Evolutionary conservation across 306 rosid genomes (phyloP).

Genomic region (Adenanthera pavonina): DNA sequence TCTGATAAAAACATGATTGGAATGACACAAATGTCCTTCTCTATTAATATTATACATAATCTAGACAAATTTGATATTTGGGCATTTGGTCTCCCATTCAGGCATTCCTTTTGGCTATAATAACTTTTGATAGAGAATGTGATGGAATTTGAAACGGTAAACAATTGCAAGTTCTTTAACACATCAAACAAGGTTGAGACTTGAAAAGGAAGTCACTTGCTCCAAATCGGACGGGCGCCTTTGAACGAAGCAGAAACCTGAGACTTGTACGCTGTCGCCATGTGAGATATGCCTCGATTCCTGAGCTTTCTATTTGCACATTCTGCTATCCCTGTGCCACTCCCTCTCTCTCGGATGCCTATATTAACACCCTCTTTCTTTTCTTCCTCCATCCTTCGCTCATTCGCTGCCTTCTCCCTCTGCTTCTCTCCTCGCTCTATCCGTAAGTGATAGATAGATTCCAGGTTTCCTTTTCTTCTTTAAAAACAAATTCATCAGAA

Average conservation of each 20-base stretch:
- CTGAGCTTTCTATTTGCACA: slow-evolving; percentile 56
- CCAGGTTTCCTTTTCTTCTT: slow-evolving; percentile 27
- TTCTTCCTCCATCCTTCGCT: slow-evolving; percentile 52
- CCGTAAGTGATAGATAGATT: slow-evolving; percentile 30
- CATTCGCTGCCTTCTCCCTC: slow-evolving; percentile 48
- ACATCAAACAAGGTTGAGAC: too few species aligned
- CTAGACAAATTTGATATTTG: too few species aligned
- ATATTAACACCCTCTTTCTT: slow-evolving; percentile 34
- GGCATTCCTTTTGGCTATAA: too few species aligned
- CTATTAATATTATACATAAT: too few species aligned
- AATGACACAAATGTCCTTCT: too few species aligned
- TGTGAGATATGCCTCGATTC: slow-evolving; percentile 81
- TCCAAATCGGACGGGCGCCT: slow-evolving; percentile 41
- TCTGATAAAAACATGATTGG: too few species aligned
- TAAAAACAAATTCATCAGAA: neutral
- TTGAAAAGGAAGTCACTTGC: neutral
- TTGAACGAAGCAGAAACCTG: slow-evolving; percentile 54
- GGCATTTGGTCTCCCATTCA: too few species aligned
- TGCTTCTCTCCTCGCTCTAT: slow-evolving; percentile 54
- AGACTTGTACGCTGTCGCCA: slow-evolving; percentile 60
- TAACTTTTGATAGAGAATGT: too few species aligned
- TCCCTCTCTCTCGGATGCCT: slow-evolving; percentile 1
- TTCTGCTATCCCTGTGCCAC: slow-evolving; percentile 25
- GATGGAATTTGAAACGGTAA: too few species aligned
- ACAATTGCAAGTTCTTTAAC: too few species aligned